Percentiles rank a stretch among this genome's conserved stretches.
phyloP scores from a whole-genome alignment of 2,329 filamentous ascomycete species.

The Aaosphaeria pasadenensis region DNA sequence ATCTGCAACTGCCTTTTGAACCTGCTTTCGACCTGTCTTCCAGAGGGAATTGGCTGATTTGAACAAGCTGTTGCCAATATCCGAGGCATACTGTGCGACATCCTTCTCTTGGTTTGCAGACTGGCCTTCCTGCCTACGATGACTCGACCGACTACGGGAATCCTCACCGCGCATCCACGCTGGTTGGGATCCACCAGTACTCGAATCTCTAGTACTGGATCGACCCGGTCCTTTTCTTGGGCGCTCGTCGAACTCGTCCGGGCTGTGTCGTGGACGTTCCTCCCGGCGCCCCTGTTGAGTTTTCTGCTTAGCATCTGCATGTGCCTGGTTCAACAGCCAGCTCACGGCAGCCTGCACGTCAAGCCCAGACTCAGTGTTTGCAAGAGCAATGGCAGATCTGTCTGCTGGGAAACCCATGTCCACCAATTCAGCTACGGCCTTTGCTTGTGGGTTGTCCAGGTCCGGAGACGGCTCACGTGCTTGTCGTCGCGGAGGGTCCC shows the following conservation, averaged over 20 bases:
- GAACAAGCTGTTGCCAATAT: conserved; percentile 78
- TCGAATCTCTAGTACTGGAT: conserved; percentile 26
- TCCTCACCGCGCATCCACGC: conserved; percentile 64
- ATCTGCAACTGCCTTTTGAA: conserved; percentile 88
- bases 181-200: conserved; percentile 36
- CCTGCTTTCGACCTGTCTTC: conserved; percentile 90
- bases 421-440: conserved; percentile 80
- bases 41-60: conserved; percentile 94
- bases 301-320: conserved; percentile 76
- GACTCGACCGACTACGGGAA: conserved; percentile 46
- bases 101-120: conserved; percentile 66
- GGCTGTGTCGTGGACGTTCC: conserved; percentile 20
- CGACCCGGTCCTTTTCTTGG: conserved; percentile 20
- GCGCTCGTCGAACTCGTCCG: conserved; percentile 23
- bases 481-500: conserved; percentile 4
- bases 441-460: conserved; percentile 60
- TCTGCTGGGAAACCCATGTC: conserved; percentile 93
- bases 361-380: conserved; percentile 72
- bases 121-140: conserved; percentile 50
- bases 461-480: conserved; percentile 11
- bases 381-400: conserved; percentile 75
- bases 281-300: conserved; percentile 37
- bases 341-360: conserved; percentile 86
- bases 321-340: conserved; percentile 87
- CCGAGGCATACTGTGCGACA: conserved; percentile 74